Evolutionary conservation across 257 asterid species (phyloP).

Genomic region (Galeopsis tetrahit): DNA sequence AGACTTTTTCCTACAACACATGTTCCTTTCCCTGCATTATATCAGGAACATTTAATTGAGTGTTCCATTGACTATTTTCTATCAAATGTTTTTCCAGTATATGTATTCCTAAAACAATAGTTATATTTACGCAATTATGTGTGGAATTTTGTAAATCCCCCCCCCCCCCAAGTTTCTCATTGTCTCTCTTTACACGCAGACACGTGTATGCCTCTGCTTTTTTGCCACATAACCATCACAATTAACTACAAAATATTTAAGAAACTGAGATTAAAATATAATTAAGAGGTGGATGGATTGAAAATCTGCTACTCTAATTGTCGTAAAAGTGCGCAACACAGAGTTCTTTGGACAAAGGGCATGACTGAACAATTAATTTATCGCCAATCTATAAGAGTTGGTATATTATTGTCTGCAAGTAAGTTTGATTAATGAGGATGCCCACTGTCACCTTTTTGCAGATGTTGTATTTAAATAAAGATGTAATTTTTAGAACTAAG

Average conservation of each 20-base stretch:
- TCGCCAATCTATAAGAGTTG: not conserved
- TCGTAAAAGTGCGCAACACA: not conserved
- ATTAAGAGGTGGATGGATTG: constrained; percentile 23
- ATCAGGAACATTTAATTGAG: not conserved
- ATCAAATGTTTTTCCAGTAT: not conserved
- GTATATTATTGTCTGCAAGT: not conserved
- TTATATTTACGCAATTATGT: not conserved
- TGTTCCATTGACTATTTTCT: not conserved
- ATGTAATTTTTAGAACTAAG: not conserved
- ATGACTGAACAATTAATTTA: not conserved
- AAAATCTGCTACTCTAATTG: not conserved
- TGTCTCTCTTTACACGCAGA: not conserved
- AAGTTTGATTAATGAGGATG: constrained; percentile 12
- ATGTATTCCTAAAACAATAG: not conserved
- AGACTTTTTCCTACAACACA: not conserved
- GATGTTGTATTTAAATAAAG: constrained; percentile 16
- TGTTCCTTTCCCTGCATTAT: not conserved
- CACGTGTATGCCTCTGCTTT: not conserved
- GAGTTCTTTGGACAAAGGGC: constrained; percentile 5
- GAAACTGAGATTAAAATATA: not conserved
- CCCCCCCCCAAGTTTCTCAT: not conserved
- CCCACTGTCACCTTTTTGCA: not conserved
- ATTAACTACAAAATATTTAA: not conserved
- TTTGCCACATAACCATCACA: constrained; percentile 5
- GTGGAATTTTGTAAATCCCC: not conserved